Evolutionary conservation across 23 red algal genomes (phyloP), one percentile per base, ranked within the genome.

Genomic region (Gracilariopsis chorda): DNA sequence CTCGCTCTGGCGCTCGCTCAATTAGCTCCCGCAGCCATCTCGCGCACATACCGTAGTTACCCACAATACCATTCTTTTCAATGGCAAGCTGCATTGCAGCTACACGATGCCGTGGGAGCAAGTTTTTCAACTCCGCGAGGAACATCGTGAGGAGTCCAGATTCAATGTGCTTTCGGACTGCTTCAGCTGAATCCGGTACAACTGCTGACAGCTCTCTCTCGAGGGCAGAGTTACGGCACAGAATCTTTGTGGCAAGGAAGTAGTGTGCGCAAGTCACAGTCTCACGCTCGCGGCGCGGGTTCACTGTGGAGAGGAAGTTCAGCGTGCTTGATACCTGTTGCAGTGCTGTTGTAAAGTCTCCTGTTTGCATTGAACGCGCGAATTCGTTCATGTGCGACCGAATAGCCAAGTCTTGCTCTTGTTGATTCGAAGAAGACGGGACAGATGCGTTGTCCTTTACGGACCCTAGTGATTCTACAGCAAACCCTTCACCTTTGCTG

Each of bases 1-100:
- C 57, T 7, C 47, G 43, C 16, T 51, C 57, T 13, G 88, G 88
- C 12, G 88, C 88, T 0, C 58, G 57, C 49, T 91, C 88, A 32
- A 91, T 39, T 37, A 91, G 74, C 20, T 80, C 48, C 51, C 77
- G 53, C 27, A 91, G 53, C 88, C 88, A 91, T 53, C 88, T 73
- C 39, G 88, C 88, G 36, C 75, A 80, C 88, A 91, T 91, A 2
- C 88, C 88, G 48, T 61, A 91, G 71, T 91, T 91, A 30, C 88
- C 88, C 2, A 82, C 88, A 9, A 70, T 57, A 2, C 57, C 61
- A 74, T 91, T 91, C 65, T 91, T 91, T 34, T 91, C 88, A 42
- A 91, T 62, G 21, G 88, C 88, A n/a, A 91, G 14, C 44, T 82
- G 53, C 75, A 80, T 69, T 27, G 75, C 88, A 51, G 88, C 88